Evolutionary conservation across 1,284 basidiomycete species (phyloP).

Genomic region (Malassezia equina): DNA sequence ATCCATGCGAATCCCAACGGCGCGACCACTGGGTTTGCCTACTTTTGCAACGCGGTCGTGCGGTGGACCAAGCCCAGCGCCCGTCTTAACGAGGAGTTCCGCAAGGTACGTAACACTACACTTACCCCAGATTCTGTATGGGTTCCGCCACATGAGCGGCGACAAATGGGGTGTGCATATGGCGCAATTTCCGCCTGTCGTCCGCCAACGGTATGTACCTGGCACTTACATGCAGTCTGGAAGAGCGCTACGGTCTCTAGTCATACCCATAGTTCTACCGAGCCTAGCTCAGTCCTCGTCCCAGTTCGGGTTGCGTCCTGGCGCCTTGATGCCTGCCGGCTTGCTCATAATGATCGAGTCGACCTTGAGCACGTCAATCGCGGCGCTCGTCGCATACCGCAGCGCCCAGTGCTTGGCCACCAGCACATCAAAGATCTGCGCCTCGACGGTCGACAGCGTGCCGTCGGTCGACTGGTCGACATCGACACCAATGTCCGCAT

Average conservation of each 20-base stretch:
- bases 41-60: slow-evolving; percentile 48
- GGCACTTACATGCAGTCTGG: slow-evolving; percentile 2
- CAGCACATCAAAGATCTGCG: slow-evolving; percentile 59
- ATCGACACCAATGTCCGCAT: slow-evolving; percentile 70
- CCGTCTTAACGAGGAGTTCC: slow-evolving; percentile 37
- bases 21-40: slow-evolving; percentile 40
- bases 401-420: slow-evolving; percentile 84
- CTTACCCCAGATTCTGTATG: slow-evolving; percentile 54
- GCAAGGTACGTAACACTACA: slow-evolving; percentile 45
- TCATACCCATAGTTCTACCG: slow-evolving; percentile 4
- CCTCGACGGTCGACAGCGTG: slow-evolving; percentile 25
- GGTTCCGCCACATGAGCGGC: slow-evolving; percentile 74
- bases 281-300: slow-evolving; percentile 36
- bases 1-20: slow-evolving; percentile 76
- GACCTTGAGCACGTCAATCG: slow-evolving; percentile 82
- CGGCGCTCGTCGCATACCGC: slow-evolving; percentile 79
- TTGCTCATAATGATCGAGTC: slow-evolving; percentile 86
- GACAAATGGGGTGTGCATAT: slow-evolving; percentile 51
- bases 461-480: slow-evolving; percentile 56
- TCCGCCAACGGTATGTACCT: slow-evolving; percentile 26
- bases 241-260: slow-evolving; percentile 18
- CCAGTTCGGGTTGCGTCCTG: slow-evolving; percentile 45
- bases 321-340: slow-evolving; percentile 47
- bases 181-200: slow-evolving; percentile 37
- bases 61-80: slow-evolving; percentile 41